These are phyloP conservation scores for Acrocalymma vagum DNA, from an alignment of 2,329 filamentous ascomycete species.

Conservation along the genomic window DNA sequence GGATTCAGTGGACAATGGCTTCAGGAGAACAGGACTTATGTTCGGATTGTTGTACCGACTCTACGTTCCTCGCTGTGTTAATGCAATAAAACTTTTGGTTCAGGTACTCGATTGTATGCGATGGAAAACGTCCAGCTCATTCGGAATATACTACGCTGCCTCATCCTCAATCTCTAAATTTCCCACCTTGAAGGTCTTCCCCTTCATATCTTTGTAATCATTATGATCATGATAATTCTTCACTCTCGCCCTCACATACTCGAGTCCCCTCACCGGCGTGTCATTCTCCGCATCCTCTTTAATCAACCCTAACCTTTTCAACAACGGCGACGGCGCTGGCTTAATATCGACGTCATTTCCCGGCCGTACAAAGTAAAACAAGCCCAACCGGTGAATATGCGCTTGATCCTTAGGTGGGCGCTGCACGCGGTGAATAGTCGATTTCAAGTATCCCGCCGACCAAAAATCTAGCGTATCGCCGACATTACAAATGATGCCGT, in stretches of 20 bases:
- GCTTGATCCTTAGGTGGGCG: slow-evolving; percentile 54
- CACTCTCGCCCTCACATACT: slow-evolving; percentile 53
- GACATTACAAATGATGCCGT: slow-evolving; percentile 60
- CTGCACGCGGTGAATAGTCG: slow-evolving; percentile 60
- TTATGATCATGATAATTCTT: slow-evolving; percentile 52
- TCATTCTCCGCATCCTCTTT: slow-evolving; percentile 27
- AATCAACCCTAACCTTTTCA: slow-evolving; percentile 37
- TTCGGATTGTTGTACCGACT: too few species aligned
- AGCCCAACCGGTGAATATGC: slow-evolving; percentile 45
- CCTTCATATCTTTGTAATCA: slow-evolving; percentile 51
- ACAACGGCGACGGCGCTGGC: slow-evolving; percentile 45
- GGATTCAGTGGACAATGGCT: too few species aligned
- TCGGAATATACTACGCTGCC: slow-evolving; percentile 23
- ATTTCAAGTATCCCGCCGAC: slow-evolving; percentile 57
- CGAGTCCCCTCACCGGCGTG: slow-evolving; percentile 45
- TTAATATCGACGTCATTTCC: slow-evolving; percentile 47
- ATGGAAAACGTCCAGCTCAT: not conserved
- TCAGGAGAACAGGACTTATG: too few species aligned
- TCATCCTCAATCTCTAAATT: slow-evolving; percentile 54
- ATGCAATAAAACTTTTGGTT: too few species aligned
- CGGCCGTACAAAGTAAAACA: slow-evolving; percentile 53
- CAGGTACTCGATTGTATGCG: too few species aligned
- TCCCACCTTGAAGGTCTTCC: slow-evolving; percentile 50
- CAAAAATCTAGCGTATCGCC: slow-evolving; percentile 53
- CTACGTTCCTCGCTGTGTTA: too few species aligned